These are phyloP conservation scores for Pseudonitzschia pungens DNA, from an alignment of 108 stramenopile species.

Conservation along the genomic window DNA sequence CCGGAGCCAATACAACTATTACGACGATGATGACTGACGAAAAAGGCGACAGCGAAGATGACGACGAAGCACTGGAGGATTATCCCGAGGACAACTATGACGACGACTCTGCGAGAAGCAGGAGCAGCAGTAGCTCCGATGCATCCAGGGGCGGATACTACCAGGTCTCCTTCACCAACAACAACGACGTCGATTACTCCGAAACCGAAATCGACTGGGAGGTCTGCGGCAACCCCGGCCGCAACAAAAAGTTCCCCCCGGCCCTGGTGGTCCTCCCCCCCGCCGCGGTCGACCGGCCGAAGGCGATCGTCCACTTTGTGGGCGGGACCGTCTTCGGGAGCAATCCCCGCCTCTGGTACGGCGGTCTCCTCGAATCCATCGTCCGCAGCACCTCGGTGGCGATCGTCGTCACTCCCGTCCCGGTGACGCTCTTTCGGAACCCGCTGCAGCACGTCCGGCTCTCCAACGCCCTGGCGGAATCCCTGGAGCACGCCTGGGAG, in stretches of 20 bases:
- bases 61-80: slow-evolving; percentile 3
- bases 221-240: slow-evolving; percentile 10
- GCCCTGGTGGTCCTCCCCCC: slow-evolving; percentile 74
- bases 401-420: slow-evolving; percentile 71
- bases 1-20: neutral
- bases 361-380: slow-evolving; percentile 59
- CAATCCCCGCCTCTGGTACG: slow-evolving; percentile 69
- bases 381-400: slow-evolving; percentile 57
- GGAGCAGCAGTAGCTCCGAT: too few species aligned
- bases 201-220: slow-evolving; percentile 41
- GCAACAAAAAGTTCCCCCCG: neutral
- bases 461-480: slow-evolving; percentile 38
- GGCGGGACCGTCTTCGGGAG: slow-evolving; percentile 83
- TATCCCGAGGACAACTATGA: slow-evolving; percentile 6
- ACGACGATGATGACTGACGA: neutral
- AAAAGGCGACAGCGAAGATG: neutral
- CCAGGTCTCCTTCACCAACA: slow-evolving; percentile 23
- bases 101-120: neutral
- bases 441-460: slow-evolving; percentile 72
- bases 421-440: slow-evolving; percentile 58
- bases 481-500: slow-evolving; percentile 65
- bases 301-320: slow-evolving; percentile 75
- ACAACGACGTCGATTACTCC: slow-evolving; percentile 24
- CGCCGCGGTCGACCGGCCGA: slow-evolving; percentile 45
- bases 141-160: slow-evolving; percentile 37